Percentiles rank a stretch among this genome's conserved stretches.
Conservation (phyloP, 495 filamentous ascomycete species). For the Podospora pseudocomata region DNA sequence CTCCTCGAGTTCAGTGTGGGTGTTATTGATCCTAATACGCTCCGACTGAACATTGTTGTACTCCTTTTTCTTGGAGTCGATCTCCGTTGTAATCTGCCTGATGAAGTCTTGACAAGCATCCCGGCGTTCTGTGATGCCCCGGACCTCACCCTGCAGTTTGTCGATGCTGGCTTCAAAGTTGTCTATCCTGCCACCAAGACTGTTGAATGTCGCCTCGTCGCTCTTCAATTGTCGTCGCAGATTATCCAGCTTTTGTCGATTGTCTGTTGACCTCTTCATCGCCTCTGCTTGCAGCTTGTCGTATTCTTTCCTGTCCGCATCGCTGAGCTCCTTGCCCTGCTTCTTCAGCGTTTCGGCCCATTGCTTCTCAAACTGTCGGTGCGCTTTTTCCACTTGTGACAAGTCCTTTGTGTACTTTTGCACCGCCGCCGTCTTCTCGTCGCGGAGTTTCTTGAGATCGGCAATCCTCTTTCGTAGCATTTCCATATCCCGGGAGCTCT, state of each 20-base stretch:
- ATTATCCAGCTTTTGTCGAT: conserved; percentile 80
- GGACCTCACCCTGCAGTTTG: conserved; percentile 68
- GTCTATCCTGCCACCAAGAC: conserved; percentile 81
- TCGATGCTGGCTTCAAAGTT: conserved; percentile 66
- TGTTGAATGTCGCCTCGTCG: conserved; percentile 83
- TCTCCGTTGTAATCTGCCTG: conserved; percentile 67
- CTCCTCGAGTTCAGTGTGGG: conserved; percentile 83
- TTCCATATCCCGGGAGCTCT: conserved; percentile 66
- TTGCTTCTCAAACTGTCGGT: conserved; percentile 82
- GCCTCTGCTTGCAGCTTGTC: conserved; percentile 81
- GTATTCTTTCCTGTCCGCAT: conserved; percentile 86
- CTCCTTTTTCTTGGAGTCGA: conserved; percentile 86
- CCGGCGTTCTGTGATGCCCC: conserved; percentile 64
- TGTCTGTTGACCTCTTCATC: conserved; percentile 73
- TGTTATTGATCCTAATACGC: conserved; percentile 70
- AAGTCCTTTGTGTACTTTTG: conserved; percentile 75
- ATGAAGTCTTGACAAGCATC: conserved; percentile 54
- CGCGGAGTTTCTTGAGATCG: conserved; percentile 70
- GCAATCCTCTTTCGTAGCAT: conserved; percentile 62
- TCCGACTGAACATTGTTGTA: conserved; percentile 82
- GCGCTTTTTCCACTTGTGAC: conserved; percentile 80
- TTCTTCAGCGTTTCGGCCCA: conserved; percentile 79
- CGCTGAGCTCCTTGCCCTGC: conserved; percentile 78
- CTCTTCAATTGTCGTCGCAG: conserved; percentile 80
- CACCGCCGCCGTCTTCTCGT: conserved; percentile 60